Base-by-base conservation (phyloP, 108 stramenopile genomes). In the Skeletonema marinoi region DNA sequence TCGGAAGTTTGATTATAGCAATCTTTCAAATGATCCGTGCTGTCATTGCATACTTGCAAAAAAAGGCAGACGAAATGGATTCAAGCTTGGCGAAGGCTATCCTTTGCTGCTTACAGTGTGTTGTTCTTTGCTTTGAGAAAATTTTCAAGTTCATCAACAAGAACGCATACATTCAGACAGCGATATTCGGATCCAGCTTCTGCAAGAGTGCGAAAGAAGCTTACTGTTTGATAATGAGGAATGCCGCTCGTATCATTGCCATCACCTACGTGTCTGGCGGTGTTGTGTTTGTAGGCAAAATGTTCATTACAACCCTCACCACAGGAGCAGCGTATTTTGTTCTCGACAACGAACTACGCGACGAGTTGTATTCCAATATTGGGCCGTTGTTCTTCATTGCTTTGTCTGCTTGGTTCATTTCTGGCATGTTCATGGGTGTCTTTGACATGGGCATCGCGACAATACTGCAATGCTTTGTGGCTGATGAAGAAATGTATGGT, bases 121-220 rank as follows among this genome's bases (percentile, higher is more conserved):
- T 88, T 84, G 84, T 99, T 66, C 95, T 87, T 70, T 91, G 89
- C 62, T 69, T 96, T 21, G 95, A 96, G 72, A 87, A 86, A 44
- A 88, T 85, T 61, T 68, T 98, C 72, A 89, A 91, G 68, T 97
- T 97, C 73, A 54, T 98, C 70, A 95, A 90, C 83, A 92, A 96
- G 68, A 92, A 97, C 82, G 98, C 96, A 0, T 97, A 96, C 84
- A 92, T 96, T 59, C 89, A 94, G 61, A 94, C 91, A 29, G 96
- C 98, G 10, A 96, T 98, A 69, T 97, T 93, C 70, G 93, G 94
- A 11, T 86, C 88, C 10, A 50, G 83, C 78, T 98, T 98, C 87
- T 95, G 94, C 73, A 80, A 71, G 44, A 86, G 88, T 21, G 85
- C 92, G 8, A 76, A 81, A 30, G 80, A 91, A 65, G 93, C 90